These are phyloP conservation scores for Shiraia bambusicola DNA, from an alignment of 2,329 filamentous ascomycete genomes.

Conservation along the genomic window DNA sequence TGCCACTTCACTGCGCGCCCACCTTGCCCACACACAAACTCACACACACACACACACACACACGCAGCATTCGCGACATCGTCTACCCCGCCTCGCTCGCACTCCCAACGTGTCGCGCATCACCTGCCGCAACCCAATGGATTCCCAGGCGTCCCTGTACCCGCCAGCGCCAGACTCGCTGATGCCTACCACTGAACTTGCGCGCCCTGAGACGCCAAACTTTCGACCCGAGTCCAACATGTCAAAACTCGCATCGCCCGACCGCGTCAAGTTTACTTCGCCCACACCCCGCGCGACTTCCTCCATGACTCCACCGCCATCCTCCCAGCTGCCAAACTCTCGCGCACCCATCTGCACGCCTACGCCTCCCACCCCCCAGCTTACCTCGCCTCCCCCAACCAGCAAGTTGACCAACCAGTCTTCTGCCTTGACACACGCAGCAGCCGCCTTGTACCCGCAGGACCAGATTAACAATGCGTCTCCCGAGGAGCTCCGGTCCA, in stretches of 20 bases:
- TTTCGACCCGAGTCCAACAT: conserved; percentile 22
- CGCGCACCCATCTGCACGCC: conserved; percentile 49
- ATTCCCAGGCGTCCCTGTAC: conserved; percentile 28
- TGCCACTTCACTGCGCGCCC: conserved; percentile 2
- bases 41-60: too few species aligned
- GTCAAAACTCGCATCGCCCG: conserved; percentile 25
- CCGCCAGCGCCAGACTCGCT: conserved; percentile 30
- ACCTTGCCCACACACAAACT: too few species aligned
- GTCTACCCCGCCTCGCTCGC: conserved; percentile 10
- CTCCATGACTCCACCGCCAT: conserved; percentile 66
- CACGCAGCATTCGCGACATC: conserved; percentile 7
- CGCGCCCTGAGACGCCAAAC: conserved; percentile 30
- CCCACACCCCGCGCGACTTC: conserved; percentile 49
- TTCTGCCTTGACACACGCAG: conserved; percentile 31
- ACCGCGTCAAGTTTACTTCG: conserved; percentile 37
- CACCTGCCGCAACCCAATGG: conserved; percentile 29
- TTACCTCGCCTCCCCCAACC: conserved; percentile 54
- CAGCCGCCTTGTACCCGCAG: conserved; percentile 48
- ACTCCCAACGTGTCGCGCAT: conserved; percentile 31
- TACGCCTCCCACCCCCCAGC: conserved; percentile 53
- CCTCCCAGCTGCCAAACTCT: conserved; percentile 55
- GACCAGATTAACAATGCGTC: conserved; percentile 57
- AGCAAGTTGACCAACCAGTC: conserved; percentile 30
- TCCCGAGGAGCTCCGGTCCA: conserved; percentile 54
- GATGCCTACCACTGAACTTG: conserved; percentile 36